A percentile compares a stretch with the other conserved stretches of the same genome.
phyloP scores from a whole-genome alignment of 176 grass and related monocot genomes.

The Leersia perrieri region DNA sequence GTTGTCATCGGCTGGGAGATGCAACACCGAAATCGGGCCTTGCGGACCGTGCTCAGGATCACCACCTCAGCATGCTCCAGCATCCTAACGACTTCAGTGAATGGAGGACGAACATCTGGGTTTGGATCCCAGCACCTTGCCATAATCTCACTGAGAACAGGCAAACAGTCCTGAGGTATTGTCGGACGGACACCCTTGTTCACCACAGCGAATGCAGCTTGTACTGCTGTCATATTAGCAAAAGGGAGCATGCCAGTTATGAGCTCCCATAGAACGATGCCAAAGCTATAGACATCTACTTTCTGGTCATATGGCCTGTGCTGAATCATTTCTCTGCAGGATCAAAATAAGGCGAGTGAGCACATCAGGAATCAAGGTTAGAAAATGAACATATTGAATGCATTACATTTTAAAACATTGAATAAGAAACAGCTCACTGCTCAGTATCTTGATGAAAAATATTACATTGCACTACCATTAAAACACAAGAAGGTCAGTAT shows the following conservation, averaged over 20 bases:
- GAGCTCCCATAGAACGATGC: slow-evolving; percentile 49
- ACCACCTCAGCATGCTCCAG: slow-evolving; percentile 50
- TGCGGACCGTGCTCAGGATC: slow-evolving; percentile 47
- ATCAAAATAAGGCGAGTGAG: neutral
- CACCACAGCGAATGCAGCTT: slow-evolving; percentile 49
- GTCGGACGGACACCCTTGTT: slow-evolving; percentile 48
- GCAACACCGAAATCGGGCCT: slow-evolving; percentile 53
- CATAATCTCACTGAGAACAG: slow-evolving; percentile 44
- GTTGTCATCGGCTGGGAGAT: slow-evolving; percentile 52
- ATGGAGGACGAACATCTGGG: slow-evolving; percentile 42
- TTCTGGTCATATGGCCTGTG: slow-evolving; percentile 54
- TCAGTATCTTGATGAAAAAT: neutral
- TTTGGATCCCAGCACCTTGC: slow-evolving; percentile 53
- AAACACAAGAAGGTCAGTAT: neutral
- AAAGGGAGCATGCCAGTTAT: slow-evolving; percentile 52
- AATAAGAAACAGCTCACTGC: neutral
- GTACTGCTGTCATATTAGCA: slow-evolving; percentile 46
- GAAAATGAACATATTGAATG: neutral
- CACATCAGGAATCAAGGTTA: neutral
- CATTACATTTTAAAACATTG: neutral
- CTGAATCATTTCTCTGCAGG: slow-evolving; percentile 52
- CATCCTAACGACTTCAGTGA: slow-evolving; percentile 44
- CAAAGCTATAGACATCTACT: slow-evolving; percentile 55
- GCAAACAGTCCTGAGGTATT: slow-evolving; percentile 47
- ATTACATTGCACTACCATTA: neutral